These are phyloP conservation scores for Vararia minispora DNA, from an alignment of 768 basidiomycete species.

Conservation along the genomic window DNA sequence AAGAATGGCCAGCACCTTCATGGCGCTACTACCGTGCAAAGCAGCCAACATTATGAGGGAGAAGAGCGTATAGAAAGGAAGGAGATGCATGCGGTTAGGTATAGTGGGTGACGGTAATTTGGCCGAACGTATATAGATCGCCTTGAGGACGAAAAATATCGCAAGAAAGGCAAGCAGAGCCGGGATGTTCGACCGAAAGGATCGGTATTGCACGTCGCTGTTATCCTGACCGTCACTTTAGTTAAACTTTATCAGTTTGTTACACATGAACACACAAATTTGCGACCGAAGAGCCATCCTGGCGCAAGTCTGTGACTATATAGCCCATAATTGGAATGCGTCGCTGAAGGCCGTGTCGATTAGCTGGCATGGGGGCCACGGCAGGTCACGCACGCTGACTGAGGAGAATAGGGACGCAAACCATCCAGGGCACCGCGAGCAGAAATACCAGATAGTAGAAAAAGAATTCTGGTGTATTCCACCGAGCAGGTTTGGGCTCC, in stretches of 20 bases:
- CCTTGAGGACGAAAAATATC: slow-evolving; percentile 48
- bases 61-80: slow-evolving; percentile 51
- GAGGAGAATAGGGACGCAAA: slow-evolving; percentile 60
- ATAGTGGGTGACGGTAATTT: slow-evolving; percentile 18
- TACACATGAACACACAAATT: slow-evolving; percentile 39
- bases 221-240: slow-evolving; percentile 56
- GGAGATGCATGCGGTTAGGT: slow-evolving; percentile 23
- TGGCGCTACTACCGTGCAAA: slow-evolving; percentile 69
- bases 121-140: slow-evolving; percentile 28
- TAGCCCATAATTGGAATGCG: slow-evolving; percentile 60
- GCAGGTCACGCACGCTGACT: slow-evolving; percentile 57
- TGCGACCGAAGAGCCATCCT: slow-evolving; percentile 78
- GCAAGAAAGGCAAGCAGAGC: slow-evolving; percentile 39
- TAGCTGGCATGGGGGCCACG: background rate
- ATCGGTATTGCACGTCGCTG: slow-evolving; percentile 83
- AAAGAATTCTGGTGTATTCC: slow-evolving; percentile 75
- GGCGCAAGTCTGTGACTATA: slow-evolving; percentile 47
- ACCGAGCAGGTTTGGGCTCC: slow-evolving; percentile 37
- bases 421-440: slow-evolving; percentile 61
- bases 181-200: slow-evolving; percentile 74
- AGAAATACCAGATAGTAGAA: slow-evolving; percentile 55
- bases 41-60: slow-evolving; percentile 54
- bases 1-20: slow-evolving; percentile 74
- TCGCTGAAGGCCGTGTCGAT: slow-evolving; percentile 30
- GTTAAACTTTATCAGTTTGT: background rate